phyloP scores from a whole-genome alignment of 2,329 filamentous ascomycete genomes.

The Cercospora sp. region DNA sequence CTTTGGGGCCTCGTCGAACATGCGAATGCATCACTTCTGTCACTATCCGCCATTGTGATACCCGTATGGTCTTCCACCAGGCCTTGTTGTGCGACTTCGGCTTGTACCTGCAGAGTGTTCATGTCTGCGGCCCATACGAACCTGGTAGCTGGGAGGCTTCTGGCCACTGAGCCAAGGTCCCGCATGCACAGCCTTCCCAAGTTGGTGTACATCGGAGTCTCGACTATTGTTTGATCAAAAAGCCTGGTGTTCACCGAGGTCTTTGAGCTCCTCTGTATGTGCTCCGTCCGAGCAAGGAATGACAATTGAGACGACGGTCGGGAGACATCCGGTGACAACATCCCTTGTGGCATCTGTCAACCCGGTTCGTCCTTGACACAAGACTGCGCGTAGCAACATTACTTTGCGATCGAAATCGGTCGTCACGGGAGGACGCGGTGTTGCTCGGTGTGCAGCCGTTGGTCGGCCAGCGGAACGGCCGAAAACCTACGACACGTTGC shows the following conservation, averaged over 20 bases:
- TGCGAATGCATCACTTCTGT: conserved; percentile 3
- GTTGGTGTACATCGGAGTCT: background rate
- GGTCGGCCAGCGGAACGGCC: background rate
- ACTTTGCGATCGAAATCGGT: background rate
- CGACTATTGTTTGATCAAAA: background rate
- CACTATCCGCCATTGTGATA: conserved; percentile 4
- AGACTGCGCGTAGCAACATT: background rate
- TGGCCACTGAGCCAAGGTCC: background rate
- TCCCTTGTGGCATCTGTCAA: conserved; percentile 20
- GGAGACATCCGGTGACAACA: conserved; percentile 7
- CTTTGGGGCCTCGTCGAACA: background rate
- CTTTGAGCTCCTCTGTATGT: background rate
- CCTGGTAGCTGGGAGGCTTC: conserved; percentile 4
- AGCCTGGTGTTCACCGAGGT: background rate
- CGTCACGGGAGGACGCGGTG: background rate
- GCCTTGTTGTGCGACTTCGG: conserved; percentile 3
- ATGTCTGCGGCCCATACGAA: background rate
- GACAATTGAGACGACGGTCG: conserved; percentile 14
- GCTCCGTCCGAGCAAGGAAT: conserved; percentile 8
- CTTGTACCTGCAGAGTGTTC: conserved; percentile 11
- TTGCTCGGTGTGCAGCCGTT: conserved; percentile 8
- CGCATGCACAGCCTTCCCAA: background rate
- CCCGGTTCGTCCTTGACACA: conserved; percentile 10
- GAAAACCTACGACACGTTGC: background rate
- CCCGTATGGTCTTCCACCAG: background rate